These are phyloP conservation scores for Alternaria arborescens DNA, from an alignment of 2,329 filamentous ascomycete genomes.

Conservation along the genomic window DNA sequence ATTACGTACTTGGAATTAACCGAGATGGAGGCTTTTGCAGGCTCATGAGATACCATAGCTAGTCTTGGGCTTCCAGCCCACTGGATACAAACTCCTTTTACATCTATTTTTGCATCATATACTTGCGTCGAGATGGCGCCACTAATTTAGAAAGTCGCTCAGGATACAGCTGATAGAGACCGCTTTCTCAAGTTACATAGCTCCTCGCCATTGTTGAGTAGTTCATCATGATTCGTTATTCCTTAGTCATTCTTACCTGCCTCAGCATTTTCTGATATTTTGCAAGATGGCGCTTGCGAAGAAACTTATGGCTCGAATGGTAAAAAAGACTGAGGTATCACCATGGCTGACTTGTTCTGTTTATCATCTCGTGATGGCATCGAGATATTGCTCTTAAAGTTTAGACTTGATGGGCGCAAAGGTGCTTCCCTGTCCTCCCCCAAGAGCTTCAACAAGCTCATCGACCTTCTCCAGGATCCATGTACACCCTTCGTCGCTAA, in stretches of 20 bases:
- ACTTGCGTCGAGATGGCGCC: too few species aligned
- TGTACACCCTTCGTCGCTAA: conserved; percentile 69
- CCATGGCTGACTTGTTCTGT: neutral
- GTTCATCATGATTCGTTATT: conserved; percentile 31
- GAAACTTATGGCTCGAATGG: too few species aligned
- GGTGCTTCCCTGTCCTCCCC: conserved; percentile 39
- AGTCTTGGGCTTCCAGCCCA: neutral
- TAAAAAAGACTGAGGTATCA: neutral
- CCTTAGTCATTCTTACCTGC: conserved; percentile 32
- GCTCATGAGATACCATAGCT: too few species aligned
- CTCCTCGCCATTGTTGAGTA: conserved; percentile 36
- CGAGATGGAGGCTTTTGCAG: too few species aligned
- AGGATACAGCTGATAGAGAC: too few species aligned
- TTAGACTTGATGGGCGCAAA: conserved; percentile 44
- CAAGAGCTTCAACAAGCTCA: conserved; percentile 60
- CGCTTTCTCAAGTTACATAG: conserved; percentile 19
- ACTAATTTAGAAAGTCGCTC: too few species aligned
- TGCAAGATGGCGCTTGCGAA: too few species aligned
- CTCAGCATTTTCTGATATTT: neutral
- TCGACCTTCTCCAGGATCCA: conserved; percentile 72
- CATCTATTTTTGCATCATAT: too few species aligned
- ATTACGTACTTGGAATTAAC: too few species aligned
- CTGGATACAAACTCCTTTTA: too few species aligned
- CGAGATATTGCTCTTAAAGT: conserved; percentile 12
- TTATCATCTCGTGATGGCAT: neutral